Base-by-base conservation (phyloP, 257 asterid species). In the Solanum dulcamara region DNA sequence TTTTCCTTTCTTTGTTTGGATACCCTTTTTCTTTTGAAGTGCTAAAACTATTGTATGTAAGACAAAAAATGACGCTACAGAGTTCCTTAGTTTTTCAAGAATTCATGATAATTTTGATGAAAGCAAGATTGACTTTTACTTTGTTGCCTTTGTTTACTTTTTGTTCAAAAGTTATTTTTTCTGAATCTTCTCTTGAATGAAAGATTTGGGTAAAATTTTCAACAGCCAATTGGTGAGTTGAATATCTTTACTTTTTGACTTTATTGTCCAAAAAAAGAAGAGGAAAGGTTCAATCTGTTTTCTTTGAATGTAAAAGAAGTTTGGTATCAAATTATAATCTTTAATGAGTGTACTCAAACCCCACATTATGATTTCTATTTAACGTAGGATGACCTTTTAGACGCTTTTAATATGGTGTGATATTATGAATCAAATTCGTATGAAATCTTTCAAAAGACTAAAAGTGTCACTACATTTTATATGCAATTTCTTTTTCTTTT, bases 391-490 rank as follows among this genome's bases (percentile, higher is more conserved):
- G 72, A 66, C 12, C 14, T 66, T 12, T 62, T 7, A 26, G 1
- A 62, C 0, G 0, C 2, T 26, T 0, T 60, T 64, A 64, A 28
- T 12, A 28, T 1, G 2, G 0, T 6, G 38, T 62, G 22, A 24
- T 60, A 24, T 24, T n/a, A 10, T 60, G 33, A 60, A 3, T 5
- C 0, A 24, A 60, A 60, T 0, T 24, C 4, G 0, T 24, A 60
- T 24, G 7, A 4, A n/a, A 0, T 4, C 24, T 11, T 4, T 59
- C 1, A 0, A 59, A 24, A 0, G 0, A 24, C 8, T n/a, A 60
- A 60, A 18, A 64, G 22, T 64, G 14, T 64, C 71, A 13, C 0
- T 14, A 1, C 4, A 32, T 3, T 20, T 14, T 6, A 1, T 14
- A 66, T 30, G n/a, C 1, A 66, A 30, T 0, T 67, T 32, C 2